A percentile compares a stretch with the other conserved stretches of the same genome.
These are phyloP conservation scores for Trypanosoma caninum DNA, from an alignment of 208 protist genomes.

Conservation along the genomic window DNA sequence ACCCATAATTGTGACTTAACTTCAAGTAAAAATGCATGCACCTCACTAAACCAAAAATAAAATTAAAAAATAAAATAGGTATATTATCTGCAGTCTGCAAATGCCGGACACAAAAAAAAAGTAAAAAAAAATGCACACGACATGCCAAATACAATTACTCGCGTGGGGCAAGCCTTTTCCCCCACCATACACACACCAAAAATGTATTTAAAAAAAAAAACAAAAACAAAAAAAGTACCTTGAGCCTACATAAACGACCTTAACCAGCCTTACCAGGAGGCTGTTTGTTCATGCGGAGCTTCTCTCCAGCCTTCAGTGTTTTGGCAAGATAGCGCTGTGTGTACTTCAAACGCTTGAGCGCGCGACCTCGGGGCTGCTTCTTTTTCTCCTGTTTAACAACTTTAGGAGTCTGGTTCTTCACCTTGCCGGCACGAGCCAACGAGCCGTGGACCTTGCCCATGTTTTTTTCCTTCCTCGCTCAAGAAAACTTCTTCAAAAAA, in stretches of 20 bases:
- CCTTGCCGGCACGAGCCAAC: conserved; percentile 98
- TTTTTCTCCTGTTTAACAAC: conserved; percentile 95
- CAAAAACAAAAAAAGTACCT: too few species aligned
- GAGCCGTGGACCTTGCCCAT: conserved; percentile 60
- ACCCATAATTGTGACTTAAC: conserved; percentile 21
- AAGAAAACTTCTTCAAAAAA: conserved; percentile 1
- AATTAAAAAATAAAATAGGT: conserved; percentile 8
- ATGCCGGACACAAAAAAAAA: too few species aligned
- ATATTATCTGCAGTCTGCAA: too few species aligned
- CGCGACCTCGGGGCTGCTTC: conserved; percentile 93
- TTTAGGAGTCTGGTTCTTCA: conserved; percentile 98
- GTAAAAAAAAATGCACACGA: too few species aligned
- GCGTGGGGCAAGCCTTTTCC: too few species aligned
- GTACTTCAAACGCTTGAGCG: conserved; percentile 97
- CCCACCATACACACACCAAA: too few species aligned
- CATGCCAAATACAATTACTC: too few species aligned
- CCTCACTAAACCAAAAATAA: neutral
- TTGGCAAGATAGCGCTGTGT: conserved; percentile 95
- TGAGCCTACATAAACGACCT: too few species aligned
- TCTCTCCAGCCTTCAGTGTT: conserved; percentile 91
- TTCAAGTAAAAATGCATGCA: conserved; percentile 5
- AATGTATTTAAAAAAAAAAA: too few species aligned
- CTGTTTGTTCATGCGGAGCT: conserved; percentile 93
- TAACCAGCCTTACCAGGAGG: conserved; percentile 87
- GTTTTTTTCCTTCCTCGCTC: neutral